Base-by-base conservation (phyloP, 768 basidiomycete genomes). In the Lentinula edodes region DNA sequence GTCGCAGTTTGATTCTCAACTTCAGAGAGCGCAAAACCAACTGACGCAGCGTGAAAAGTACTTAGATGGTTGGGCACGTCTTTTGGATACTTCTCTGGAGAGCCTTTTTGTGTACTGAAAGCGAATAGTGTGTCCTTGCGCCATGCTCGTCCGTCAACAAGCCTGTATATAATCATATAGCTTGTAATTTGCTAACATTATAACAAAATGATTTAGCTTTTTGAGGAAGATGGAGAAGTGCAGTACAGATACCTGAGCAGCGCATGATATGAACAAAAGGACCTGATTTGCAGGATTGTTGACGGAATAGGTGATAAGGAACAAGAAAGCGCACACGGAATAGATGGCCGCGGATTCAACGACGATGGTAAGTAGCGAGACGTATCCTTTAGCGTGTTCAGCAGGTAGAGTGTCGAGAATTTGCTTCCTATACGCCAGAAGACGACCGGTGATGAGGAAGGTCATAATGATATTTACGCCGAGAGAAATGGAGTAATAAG, bases 121-220 rank as follows among this genome's bases (percentile, higher is more conserved):
- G 64, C 63, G 28, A 62, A 56, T 10, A 72, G 56, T 1, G 70
- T 71, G 28, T 75, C 69, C 41, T 41, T 63, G 20, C 66, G 61
- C 78, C 76, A 79, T 3, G 75, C 78, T 38, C 73, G 73, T 6
- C 78, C 78, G 54, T 77, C 72, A 2, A 75, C 72, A 35, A 80
- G 66, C 34, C 78, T 76, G 39, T 72, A 75, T 39, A 77, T 76
- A 36, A 80, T 80, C 38, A 80, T 71, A 52, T 78, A 72, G 12
- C 75, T 75, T 2, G 77, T 74, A 28, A 79, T 72, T 66, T 71
- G 69, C 70, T 72, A 52, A 39, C 50, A 42, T 12, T 12, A 13
- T 13, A 5, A 51, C 8, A 36, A 18, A 15, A 7, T 55, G 16
- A 41, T 13, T 23, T 23, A 12, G 16, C 20, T 13, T 41, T n/a